Evolutionary conservation across 2,329 filamentous ascomycete species (phyloP).

Genomic region (Fusarium marasasianum): DNA sequence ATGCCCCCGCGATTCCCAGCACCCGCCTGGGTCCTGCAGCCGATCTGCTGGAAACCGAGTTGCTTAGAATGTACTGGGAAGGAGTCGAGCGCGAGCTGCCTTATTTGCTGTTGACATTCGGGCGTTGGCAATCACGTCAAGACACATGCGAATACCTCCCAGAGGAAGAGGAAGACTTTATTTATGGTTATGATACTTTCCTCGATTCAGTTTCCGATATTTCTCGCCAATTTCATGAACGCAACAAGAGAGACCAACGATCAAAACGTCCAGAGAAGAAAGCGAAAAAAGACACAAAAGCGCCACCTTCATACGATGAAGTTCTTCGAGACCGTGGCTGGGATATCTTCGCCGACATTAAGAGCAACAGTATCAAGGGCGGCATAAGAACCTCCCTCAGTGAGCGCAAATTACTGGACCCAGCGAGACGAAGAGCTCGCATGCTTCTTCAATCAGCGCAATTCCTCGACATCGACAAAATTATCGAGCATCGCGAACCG

Average conservation of each 20-base stretch:
- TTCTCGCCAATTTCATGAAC: slow-evolving; percentile 42
- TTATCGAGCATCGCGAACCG: slow-evolving; percentile 47
- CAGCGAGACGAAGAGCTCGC: slow-evolving; percentile 37
- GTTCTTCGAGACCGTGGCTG: slow-evolving; percentile 28
- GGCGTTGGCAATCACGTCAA: slow-evolving; percentile 43
- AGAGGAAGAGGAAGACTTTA: slow-evolving; percentile 43
- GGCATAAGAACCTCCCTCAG: slow-evolving; percentile 15
- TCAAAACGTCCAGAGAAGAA: background rate
- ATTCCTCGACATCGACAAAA: slow-evolving; percentile 52
- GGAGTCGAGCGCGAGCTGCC: slow-evolving; percentile 49
- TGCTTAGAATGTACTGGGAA: slow-evolving; percentile 48
- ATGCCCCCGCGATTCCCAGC: slow-evolving; percentile 6
- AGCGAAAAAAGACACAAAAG: background rate
- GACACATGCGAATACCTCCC: slow-evolving; percentile 17
- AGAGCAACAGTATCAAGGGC: slow-evolving; percentile 23
- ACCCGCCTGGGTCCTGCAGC: slow-evolving; percentile 1
- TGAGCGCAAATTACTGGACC: background rate
- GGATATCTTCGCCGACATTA: slow-evolving; percentile 40
- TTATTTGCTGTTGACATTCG: slow-evolving; percentile 48
- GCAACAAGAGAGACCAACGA: slow-evolving; percentile 20
- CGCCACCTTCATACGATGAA: slow-evolving; percentile 37
- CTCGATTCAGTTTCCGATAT: slow-evolving; percentile 49
- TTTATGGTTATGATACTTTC: slow-evolving; percentile 53
- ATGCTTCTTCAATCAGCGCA: slow-evolving; percentile 47
- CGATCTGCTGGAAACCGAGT: slow-evolving; percentile 4